Evolutionary conservation across 108 stramenopile genomes (phyloP), one percentile per base, ranked within the genome.

Genomic region (Seminavis robusta): DNA sequence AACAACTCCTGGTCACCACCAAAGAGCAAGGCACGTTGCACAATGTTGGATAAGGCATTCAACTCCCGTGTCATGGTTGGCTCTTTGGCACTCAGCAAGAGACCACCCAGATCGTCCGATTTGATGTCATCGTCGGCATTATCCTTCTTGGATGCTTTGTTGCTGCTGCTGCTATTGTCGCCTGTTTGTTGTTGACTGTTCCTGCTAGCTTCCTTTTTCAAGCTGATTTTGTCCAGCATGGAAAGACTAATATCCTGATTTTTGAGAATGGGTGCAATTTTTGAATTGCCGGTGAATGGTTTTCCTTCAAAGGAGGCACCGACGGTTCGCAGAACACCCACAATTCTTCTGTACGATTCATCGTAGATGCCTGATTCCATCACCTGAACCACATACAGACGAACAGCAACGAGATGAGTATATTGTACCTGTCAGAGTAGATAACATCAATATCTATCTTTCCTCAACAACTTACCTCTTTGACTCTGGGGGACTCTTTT

Each of bases 41-140:
- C 88, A 66, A 93, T 82, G 37, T 93, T 89, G 6, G 88, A 84
- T 4, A 93, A 51, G 5, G 80, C 76, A 63, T 93, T 93, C 24
- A 93, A 67, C 65, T 93, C 88, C 50, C 83, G 45, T n/a, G 91
- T 93, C 79, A 87, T 87, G 53, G 72, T 82, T 10, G 83, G 84
- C 62, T 87, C 88, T 54, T 81, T 73, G 0, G 76, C 73, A 56
- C 86, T 83, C 33, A 89, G 57, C 1, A 89, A 77, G 2, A 92
- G 83, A n/a, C 74, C 74, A 15, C 90, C 86, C 13, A 83, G 52
- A 60, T 83, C 83, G 25, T 83, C 39, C 36, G 34, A 31, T 48
- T 29, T 30, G 44, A 52, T 26, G 7, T 46, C 44, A 16, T 69
- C 33, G 21, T 67, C 60, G 19, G 34, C 53, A 9, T 63, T 23